Percentiles rank a stretch among this genome's conserved stretches.
Conservation (phyloP, 78 protist species). For the Salpingoeca rosetta region DNA sequence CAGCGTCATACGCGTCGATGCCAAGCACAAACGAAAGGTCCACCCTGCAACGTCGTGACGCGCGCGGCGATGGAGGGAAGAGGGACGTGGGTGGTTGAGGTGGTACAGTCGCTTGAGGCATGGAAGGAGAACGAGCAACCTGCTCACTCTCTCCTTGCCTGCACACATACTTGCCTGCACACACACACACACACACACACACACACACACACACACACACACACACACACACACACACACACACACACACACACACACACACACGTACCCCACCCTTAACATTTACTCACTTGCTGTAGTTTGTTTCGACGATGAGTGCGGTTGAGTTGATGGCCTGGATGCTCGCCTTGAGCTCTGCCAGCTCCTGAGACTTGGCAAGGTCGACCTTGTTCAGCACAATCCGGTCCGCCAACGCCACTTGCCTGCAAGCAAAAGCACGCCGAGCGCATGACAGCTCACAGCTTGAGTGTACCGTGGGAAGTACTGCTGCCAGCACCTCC, state of each 20-base stretch:
- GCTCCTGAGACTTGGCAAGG: background rate
- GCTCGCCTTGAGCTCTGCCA: background rate
- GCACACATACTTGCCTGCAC: too few species aligned
- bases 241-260: too few species aligned
- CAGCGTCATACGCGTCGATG: background rate
- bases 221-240: too few species aligned
- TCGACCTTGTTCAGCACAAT: constrained; percentile 47
- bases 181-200: too few species aligned
- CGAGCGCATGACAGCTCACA: too few species aligned
- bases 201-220: too few species aligned
- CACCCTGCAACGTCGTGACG: background rate
- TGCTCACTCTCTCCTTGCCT: too few species aligned
- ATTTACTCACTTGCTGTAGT: background rate
- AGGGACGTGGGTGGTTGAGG: background rate
- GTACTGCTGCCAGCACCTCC: too few species aligned
- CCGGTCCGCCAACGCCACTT: constrained; percentile 41
- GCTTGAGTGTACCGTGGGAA: too few species aligned
- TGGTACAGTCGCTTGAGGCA: background rate
- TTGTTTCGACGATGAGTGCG: background rate
- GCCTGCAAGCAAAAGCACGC: constrained; percentile 5
- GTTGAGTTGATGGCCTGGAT: constrained; percentile 2
- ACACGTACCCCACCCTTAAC: too few species aligned
- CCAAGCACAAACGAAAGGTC: background rate
- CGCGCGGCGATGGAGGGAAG: background rate
- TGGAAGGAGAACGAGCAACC: too few species aligned